Percentiles rank a stretch among this genome's conserved stretches.
phyloP scores from a whole-genome alignment of 2,329 filamentous ascomycete genomes.

The Teratosphaeria gauchensis region DNA sequence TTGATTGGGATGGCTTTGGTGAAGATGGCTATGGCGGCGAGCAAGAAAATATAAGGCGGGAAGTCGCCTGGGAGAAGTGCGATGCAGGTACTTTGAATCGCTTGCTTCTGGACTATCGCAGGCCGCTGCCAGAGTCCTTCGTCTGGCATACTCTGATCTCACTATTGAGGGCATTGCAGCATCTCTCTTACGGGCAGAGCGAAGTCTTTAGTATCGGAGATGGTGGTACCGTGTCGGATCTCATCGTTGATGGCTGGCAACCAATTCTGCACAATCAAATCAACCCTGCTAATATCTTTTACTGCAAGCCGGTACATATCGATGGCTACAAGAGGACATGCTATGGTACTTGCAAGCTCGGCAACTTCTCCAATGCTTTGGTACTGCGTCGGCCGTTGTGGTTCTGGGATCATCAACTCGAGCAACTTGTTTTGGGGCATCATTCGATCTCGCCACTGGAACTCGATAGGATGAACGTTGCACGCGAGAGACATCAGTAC shows the following conservation, averaged over 20 bases:
- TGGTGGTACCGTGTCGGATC: neutral
- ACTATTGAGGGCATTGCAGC: neutral
- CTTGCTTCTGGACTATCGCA: neutral
- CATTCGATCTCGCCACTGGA: neutral
- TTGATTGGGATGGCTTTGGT: neutral
- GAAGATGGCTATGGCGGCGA: neutral
- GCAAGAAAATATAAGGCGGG: neutral
- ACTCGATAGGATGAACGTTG: neutral
- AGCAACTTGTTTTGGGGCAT: neutral
- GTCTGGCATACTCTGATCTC: conserved; percentile 2
- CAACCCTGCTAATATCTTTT: conserved; percentile 1
- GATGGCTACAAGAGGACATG: neutral
- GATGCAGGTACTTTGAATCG: conserved; percentile 2
- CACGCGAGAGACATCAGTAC: neutral
- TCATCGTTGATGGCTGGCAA: neutral
- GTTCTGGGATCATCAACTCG: neutral
- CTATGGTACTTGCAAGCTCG: conserved; percentile 2
- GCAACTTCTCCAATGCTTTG: conserved; percentile 1
- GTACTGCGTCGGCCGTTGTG: neutral
- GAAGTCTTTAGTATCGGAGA: neutral
- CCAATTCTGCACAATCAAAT: conserved; percentile 2
- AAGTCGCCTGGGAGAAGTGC: conserved; percentile 1
- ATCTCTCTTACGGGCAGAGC: neutral
- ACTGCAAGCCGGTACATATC: neutral
- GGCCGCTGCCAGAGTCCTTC: conserved; percentile 1